Base-by-base conservation (phyloP, 192 early-diverging fungal species). In the Haplosporangium gracile region DNA sequence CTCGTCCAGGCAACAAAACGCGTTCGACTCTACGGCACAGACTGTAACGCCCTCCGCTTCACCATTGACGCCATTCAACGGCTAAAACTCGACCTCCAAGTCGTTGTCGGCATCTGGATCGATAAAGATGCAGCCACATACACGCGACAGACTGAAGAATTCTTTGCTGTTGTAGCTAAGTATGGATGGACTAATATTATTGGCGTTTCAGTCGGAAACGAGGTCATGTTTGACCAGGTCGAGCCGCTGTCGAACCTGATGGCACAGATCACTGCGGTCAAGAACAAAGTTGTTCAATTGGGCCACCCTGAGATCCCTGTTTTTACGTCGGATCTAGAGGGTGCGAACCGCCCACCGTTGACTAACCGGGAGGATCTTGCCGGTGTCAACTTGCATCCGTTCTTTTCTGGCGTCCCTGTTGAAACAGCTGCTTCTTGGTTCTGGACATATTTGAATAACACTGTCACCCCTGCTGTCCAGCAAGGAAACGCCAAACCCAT, bases 201-300 rank as follows among this genome's bases (percentile, higher is more conserved):
- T 39, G 82, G 83, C 47, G 83, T 89, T 10, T 85, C 88, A 2
- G 75, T 89, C 18, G 88, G 88, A n/a, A 89, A 89, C 49, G 83
- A 89, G 78, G 88, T 79, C 45, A 40, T 88, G 29, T 88, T 76
- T 76, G 77, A 78, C n/a, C 5, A n/a, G 0, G 70, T 70, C n/a
- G 68, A 78, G 15, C 0, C 69, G 2, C 36, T 40, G 10, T 6
- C n/a, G 9, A 47, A 53, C 0, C 63, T 78, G 20, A 26, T 69
- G n/a, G 39, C 76, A 7, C 34, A 20, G 34, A 79, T 82, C 43
- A 80, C 82, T 34, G 75, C 83, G n/a, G 71, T 80, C 18, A 83
- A 72, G 36, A 71, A 60, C 6, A 47, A 40, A 29, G 49, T 72
- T 3, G 70, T 88, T 2, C 36, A 24, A 16, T 20, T 74, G 70